Base-by-base conservation (phyloP, 75 land plant species). In the Pinus tabuliformis region DNA sequence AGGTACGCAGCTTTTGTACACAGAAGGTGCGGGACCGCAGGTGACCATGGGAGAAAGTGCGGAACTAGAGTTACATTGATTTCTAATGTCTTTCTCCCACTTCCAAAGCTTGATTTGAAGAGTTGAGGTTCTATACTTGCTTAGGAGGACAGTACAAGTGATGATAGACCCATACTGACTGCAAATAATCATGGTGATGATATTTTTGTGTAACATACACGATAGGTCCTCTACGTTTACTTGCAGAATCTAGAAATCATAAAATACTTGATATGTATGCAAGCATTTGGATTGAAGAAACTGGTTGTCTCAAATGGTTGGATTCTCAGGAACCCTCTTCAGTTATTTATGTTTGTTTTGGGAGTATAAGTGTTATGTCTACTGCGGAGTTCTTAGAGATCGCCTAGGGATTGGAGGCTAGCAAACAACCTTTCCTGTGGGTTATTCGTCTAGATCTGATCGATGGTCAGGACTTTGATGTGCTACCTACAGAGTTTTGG, bases 331-430 rank as follows among this genome's bases (percentile, higher is more conserved):
- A 73, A 26, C 78, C 83, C 5, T 45, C 37, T 4, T 82, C 86
- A 6, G 91, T 86, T 1, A 3, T 89, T 2, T 89, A 84, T 58
- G 79, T 85, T 5, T 82, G 81, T 18, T 80, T 89, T 14, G 91
- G 91, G 5, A 59, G 61, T n/a, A 56, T 75, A 20, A 73, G 77
- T 28, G 30, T 66, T 0, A 42, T 87, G 28, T 22, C 76, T 2
- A 42, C 73, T 0, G 1, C 68, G 7, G 85, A 89, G 54, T 7
- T 82, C 58, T 73, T 72, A 3, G 87, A 89, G 77, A 72, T 84
- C 2, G 87, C 79, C 0, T n/a, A 76, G 24, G 91, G 75, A 3
- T 17, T 59, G 18, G 18, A 18, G 61, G 61, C 18, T 5, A 59
- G 61, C 0, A n/a, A n/a, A 0, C 28, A 24, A 2, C 78, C 84